Percentiles rank a stretch among this genome's conserved stretches.
Evolutionary conservation across 2,329 filamentous ascomycete genomes (phyloP).

Genomic region (Cordyceps tenuipes): DNA sequence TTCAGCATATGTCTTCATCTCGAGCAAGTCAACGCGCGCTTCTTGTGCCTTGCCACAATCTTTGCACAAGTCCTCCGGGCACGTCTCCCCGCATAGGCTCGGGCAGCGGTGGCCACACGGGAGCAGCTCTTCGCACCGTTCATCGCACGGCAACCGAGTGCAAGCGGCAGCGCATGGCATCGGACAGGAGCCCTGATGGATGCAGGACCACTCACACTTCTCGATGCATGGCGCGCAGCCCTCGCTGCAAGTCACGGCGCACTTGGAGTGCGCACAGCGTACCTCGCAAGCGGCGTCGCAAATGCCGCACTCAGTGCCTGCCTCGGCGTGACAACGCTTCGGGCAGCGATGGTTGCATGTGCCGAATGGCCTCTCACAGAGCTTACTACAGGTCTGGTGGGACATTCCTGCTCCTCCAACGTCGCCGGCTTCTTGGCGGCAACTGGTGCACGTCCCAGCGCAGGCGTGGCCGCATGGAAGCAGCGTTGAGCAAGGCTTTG

Average conservation of each 20-base stretch:
- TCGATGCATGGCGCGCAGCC: constrained; percentile 53
- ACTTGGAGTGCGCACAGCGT: constrained; percentile 47
- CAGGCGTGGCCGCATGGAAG: constrained; percentile 32
- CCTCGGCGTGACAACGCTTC: constrained; percentile 14
- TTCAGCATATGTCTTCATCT: constrained; percentile 43
- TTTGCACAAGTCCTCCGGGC: constrained; percentile 50
- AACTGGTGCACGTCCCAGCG: constrained; percentile 11
- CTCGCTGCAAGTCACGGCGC: constrained; percentile 43
- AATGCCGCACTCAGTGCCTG: constrained; percentile 25
- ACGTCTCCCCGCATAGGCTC: constrained; percentile 55
- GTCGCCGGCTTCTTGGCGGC: constrained; percentile 14
- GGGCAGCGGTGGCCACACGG: constrained; percentile 54
- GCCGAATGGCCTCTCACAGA: constrained; percentile 40
- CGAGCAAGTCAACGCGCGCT: constrained; percentile 46
- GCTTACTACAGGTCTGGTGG: constrained; percentile 29
- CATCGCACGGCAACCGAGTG: constrained; percentile 53
- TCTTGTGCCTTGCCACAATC: constrained; percentile 35
- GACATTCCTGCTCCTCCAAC: background rate
- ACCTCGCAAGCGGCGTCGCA: constrained; percentile 53
- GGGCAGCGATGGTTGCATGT: constrained; percentile 52
- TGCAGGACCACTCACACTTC: constrained; percentile 40
- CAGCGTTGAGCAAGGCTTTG: constrained; percentile 18
- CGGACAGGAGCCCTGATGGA: constrained; percentile 39
- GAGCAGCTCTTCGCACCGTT: constrained; percentile 45
- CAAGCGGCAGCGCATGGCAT: constrained; percentile 59